A percentile compares a stretch with the other conserved stretches of the same genome.
phyloP scores from a whole-genome alignment of 2,329 filamentous ascomycete species.

The Cytospora piceicola region DNA sequence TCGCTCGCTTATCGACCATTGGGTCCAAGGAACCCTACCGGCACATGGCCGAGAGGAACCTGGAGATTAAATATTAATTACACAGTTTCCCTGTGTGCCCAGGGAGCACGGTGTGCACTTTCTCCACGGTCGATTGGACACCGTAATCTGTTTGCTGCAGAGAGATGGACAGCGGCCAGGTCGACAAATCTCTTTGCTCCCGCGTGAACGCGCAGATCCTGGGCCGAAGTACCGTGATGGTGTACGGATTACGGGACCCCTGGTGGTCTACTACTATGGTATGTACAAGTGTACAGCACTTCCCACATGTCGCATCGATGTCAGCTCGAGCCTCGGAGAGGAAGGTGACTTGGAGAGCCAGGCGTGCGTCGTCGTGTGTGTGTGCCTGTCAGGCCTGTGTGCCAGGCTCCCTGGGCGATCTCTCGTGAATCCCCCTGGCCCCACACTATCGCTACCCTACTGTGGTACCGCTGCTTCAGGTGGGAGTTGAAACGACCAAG shows the following conservation, averaged over 20 bases:
- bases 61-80: constrained; percentile 9
- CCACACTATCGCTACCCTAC: constrained; percentile 2
- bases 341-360: constrained; percentile 15
- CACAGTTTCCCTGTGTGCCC: constrained; percentile 15
- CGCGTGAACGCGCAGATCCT: constrained; percentile 19
- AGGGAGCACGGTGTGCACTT: constrained; percentile 11
- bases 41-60: constrained; percentile 23
- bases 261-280: no score
- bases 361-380: neutral
- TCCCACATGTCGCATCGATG: constrained; percentile 21
- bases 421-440: constrained; percentile 6
- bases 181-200: constrained; percentile 10
- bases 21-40: constrained; percentile 23
- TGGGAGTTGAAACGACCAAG: constrained; percentile 26
- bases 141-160: constrained; percentile 22
- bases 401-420: constrained; percentile 18
- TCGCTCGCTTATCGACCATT: constrained; percentile 24
- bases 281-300: neutral
- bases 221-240: constrained; percentile 24
- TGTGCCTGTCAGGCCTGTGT: no score
- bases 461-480: constrained; percentile 24
- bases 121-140: constrained; percentile 16
- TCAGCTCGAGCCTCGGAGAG: constrained; percentile 17
- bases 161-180: constrained; percentile 17
- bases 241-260: neutral